Evolutionary conservation across 2,329 filamentous ascomycete species (phyloP), one percentile per base, ranked within the genome.

Genomic region (Juglanconis juglandina): DNA sequence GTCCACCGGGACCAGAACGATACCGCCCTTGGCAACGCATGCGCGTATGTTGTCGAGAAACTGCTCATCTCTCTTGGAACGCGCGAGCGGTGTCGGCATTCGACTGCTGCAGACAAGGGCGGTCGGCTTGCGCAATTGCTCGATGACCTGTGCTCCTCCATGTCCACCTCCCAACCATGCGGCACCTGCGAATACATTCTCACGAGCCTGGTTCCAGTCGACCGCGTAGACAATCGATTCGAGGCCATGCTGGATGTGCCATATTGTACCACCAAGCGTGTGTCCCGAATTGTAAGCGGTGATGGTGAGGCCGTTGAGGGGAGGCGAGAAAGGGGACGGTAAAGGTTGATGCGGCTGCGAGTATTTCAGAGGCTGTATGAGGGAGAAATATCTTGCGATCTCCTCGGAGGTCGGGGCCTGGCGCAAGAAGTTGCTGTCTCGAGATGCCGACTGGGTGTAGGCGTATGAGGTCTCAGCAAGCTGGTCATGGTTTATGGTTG

Each of bases 211-310:
- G 68, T 97, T 97, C 95, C 95, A 99, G 70, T 98, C 94, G 17
- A 97, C 91, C 0, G 95, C 94, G 69, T 99, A 98, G 1, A 99
- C 93, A 47, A 99, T 94, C 1, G 93, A 97, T 73, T 99, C 95
- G 71, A 97, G 83, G 0, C 93, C 92, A 77, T 98, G 92, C 69
- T 98, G 94, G 65, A 99, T 93, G 70, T 98, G 94, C 95, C 95
- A 99, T 78, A 99, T 96, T 32, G 95, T 98, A 59, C 95, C 95
- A 73, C 95, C 95, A 0, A 98, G 84, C 0, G 94, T 97, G 72
- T 97, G 94, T 65, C 95, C 95, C 7, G 95, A 92, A 75, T 96
- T 96, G 77, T 98, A 98, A 0, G 95, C 95, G 1, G 95, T 99
- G 66, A 99, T 91, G 2, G 92, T 96, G 17, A 99, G 84, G 4